phyloP scores from a whole-genome alignment of 1,284 basidiomycete species.

The Ustilago tritici region DNA sequence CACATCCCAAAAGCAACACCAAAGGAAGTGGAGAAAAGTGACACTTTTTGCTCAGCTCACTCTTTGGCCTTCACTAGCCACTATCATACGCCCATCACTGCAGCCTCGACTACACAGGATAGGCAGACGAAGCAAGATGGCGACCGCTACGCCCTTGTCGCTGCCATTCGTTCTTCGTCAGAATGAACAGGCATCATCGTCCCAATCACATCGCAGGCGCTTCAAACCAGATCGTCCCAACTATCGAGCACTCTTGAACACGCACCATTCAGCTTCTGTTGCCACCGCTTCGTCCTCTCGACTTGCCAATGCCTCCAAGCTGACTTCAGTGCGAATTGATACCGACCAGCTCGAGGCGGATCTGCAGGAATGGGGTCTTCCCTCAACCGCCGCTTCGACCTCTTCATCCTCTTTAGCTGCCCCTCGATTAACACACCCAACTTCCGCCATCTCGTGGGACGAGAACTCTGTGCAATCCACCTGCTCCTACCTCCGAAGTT shows the following conservation, averaged over 20 bases:
- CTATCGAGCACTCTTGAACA: conserved; percentile 30
- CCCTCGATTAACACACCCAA: conserved; percentile 21
- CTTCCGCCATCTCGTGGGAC: conserved; percentile 41
- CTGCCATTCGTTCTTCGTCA: conserved; percentile 37
- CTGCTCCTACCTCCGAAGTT: conserved; percentile 15
- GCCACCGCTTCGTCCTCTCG: conserved; percentile 5
- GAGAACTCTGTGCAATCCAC: conserved; percentile 34
- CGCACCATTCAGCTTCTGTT: conserved; percentile 1
- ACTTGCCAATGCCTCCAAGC: background rate
- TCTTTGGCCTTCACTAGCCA: background rate
- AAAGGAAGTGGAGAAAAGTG: conserved; percentile 14
- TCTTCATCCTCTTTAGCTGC: background rate
- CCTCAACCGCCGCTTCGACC: conserved; percentile 5
- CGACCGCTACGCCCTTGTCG: conserved; percentile 32
- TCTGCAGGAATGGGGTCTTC: conserved; percentile 37
- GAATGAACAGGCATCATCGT: background rate
- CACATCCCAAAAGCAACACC: background rate
- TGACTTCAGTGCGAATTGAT: background rate
- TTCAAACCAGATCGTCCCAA: conserved; percentile 40
- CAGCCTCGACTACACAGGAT: background rate
- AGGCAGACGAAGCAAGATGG: conserved; percentile 15
- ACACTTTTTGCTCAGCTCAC: background rate
- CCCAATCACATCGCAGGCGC: conserved; percentile 11
- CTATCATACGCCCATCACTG: background rate
- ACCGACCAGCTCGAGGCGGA: conserved; percentile 32